Percentiles rank a stretch among this genome's conserved stretches.
Evolutionary conservation across 495 filamentous ascomycete genomes (phyloP).

Genomic region (Penicillium steckii): DNA sequence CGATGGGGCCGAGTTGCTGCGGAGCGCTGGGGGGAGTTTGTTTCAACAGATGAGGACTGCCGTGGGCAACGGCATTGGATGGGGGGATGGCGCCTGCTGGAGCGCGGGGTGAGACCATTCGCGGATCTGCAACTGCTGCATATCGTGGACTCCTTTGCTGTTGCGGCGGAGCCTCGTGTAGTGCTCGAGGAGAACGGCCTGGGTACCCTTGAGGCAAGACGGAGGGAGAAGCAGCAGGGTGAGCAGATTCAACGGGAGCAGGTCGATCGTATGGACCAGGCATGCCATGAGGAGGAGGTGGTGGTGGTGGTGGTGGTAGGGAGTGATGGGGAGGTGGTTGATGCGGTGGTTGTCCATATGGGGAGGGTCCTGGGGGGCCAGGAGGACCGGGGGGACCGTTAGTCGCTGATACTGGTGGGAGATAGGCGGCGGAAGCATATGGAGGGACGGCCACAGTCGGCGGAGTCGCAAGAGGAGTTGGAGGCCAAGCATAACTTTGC

Average conservation of each 20-base stretch:
- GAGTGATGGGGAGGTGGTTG: slow-evolving; percentile 20
- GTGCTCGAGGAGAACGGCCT: slow-evolving; percentile 36
- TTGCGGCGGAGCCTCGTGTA: slow-evolving; percentile 25
- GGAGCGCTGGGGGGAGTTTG: slow-evolving; percentile 27
- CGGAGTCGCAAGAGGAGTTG: slow-evolving; percentile 55
- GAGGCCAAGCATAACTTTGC: slow-evolving; percentile 59
- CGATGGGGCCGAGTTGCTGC: slow-evolving; percentile 20
- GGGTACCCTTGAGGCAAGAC: slow-evolving; percentile 23
- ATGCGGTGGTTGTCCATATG: slow-evolving; percentile 31
- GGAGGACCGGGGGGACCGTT: slow-evolving; percentile 21
- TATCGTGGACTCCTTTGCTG: slow-evolving; percentile 37
- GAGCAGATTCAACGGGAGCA: slow-evolving; percentile 28
- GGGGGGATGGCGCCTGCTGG: slow-evolving; percentile 27
- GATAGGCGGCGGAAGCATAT: slow-evolving; percentile 34
- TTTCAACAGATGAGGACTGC: slow-evolving; percentile 34
- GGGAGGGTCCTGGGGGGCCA: slow-evolving; percentile 4
- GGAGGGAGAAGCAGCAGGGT: slow-evolving; percentile 24
- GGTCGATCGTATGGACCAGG: slow-evolving; percentile 36
- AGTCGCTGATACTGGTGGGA: slow-evolving; percentile 33
- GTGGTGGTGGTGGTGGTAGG: slow-evolving; percentile 25
- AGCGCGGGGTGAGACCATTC: slow-evolving; percentile 39
- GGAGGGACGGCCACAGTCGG: slow-evolving; percentile 35
- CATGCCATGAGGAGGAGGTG: slow-evolving; percentile 26
- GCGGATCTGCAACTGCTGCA: slow-evolving; percentile 25
- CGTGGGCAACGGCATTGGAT: slow-evolving; percentile 26